Conservation (phyloP, 139 green algal species). For the Coelastrella sp. region DNA sequence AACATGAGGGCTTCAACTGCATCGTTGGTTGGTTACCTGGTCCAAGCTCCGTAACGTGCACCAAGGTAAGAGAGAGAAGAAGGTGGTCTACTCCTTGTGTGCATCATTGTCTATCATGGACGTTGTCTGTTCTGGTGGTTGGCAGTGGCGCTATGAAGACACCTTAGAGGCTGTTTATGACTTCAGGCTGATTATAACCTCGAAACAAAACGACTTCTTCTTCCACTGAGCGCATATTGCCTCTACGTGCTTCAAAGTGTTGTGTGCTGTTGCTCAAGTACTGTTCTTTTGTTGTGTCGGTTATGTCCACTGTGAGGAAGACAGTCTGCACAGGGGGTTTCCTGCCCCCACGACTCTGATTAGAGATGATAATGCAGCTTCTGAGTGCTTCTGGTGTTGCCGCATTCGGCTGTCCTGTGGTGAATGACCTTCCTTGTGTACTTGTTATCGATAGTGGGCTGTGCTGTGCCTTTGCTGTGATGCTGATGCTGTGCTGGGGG, state of each 20-base stretch:
- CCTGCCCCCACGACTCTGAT: slow-evolving; percentile 42
- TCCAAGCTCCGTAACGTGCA: too few relatives aligned
- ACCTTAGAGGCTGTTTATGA: slow-evolving; percentile 70
- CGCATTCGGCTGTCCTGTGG: neutral
- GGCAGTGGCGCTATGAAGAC: slow-evolving; percentile 56
- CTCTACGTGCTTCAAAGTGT: neutral
- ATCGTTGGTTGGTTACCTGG: too few relatives aligned
- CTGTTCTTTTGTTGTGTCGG: too few relatives aligned
- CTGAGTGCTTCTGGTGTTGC: slow-evolving; percentile 25
- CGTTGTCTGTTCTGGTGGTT: neutral
- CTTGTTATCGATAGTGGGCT: too few relatives aligned
- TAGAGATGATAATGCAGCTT: slow-evolving; percentile 18
- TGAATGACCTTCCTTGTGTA: too few relatives aligned
- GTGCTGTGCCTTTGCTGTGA: neutral
- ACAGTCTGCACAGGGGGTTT: slow-evolving; percentile 14
- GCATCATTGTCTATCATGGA: neutral
- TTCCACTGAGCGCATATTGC: slow-evolving; percentile 62
- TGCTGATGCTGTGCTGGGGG: neutral
- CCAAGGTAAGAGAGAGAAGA: too few relatives aligned
- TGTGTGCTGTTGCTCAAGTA: too few relatives aligned
- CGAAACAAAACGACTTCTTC: slow-evolving; percentile 66
- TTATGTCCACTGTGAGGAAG: slow-evolving; percentile 17
- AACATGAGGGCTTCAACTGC: too few relatives aligned
- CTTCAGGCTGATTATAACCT: slow-evolving; percentile 56
- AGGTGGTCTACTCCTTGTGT: neutral